Base-by-base conservation (phyloP, 2,329 filamentous ascomycete genomes). In the Venturia nashicola region DNA sequence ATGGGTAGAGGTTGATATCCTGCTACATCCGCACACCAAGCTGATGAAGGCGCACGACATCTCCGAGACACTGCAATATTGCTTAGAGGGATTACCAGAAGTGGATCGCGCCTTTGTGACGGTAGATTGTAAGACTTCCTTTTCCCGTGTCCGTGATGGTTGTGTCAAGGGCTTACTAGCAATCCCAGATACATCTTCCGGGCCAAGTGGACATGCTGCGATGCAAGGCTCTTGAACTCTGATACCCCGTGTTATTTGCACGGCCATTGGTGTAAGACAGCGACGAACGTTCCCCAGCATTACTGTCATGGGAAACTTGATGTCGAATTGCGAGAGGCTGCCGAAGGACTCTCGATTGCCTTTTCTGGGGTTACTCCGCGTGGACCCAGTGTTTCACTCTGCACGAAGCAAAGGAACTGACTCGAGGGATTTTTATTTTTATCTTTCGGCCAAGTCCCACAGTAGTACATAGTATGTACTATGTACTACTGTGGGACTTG, bases 11-110 rank as follows among this genome's bases (percentile, higher is more conserved):
- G 80, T 84, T 27, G 84, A 86, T 67, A 77, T 86, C 23, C 72
- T 87, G 43, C 73, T 86, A 67, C 79, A 81, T 55, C 79, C 81
- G 67, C 76, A 80, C 59, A 80, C 79, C 46, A 79, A 76, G 61
- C 68, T 86, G 61, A 77, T 78, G 55, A 76, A 75, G 61, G 79
- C 77, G 16, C 84, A 87, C 67, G 84, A 87, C 70, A 75, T 86
- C 48, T 81, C 82, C 0, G 84, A 87, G 75, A 85, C 83, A 3
- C 69, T 87, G 67, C 84, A 86, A 72, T 86, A 86, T 70, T 86
- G 84, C 67, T 71, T 78, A 32, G 83, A 86, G 67, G 81, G 80
- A 63, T 40, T 82, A 61, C 74, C 72, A n/a, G 79, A 82, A 70
- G 79, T 82, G 0, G 80, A 82, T 67, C 72, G 80, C 12, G 78